Base-by-base conservation (phyloP, 768 basidiomycete species). In the Kwoniella pini region DNA sequence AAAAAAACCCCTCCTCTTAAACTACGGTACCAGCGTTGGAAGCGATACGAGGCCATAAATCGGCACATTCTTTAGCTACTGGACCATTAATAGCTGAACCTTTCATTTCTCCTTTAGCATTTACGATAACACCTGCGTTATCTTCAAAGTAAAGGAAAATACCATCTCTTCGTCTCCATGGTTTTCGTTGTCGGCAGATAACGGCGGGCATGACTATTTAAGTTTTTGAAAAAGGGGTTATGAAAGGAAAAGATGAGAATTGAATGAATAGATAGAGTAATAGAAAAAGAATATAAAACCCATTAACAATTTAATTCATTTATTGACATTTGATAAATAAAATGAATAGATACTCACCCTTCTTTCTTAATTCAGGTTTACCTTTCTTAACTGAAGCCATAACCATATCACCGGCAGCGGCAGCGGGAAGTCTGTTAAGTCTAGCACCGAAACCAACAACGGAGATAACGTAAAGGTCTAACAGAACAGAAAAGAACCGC, bases 51-150 rank as follows among this genome's bases (percentile, higher is more conserved):
- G 91, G 95, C 96, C 95, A 97, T 58, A 95, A 84, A 83, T 97
- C 95, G 75, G 92, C 93, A 78, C 96, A 98, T 91, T 97, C 95
- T 86, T 98, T 99, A 82, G 95, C 96, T 64, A 99, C 79, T 55
- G 74, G 74, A 67, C 71, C 71, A 63, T 70, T 78, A 74, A 78
- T 78, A 63, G 80, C 80, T 53, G 91, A 94, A 50, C 95, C 95
- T 84, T 99, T 99, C 96, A 99, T 99, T 83, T 99, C 96, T 74
- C 95, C 95, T 85, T 97, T 97, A 77, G 90, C 88, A 83, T 96
- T 97, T 74, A 97, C 92, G 64, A 95, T 95, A 56, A 95, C 93
- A 80, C 93, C 92, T 42, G 92, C 93, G 78, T 94, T 94, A 81
- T 95, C 92, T 71, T 95, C 92, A 67, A 95, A 96, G 85, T 97